These are phyloP conservation scores for Globisporangium barbulae DNA, from an alignment of 352 stramenopile genomes.

Conservation along the genomic window DNA sequence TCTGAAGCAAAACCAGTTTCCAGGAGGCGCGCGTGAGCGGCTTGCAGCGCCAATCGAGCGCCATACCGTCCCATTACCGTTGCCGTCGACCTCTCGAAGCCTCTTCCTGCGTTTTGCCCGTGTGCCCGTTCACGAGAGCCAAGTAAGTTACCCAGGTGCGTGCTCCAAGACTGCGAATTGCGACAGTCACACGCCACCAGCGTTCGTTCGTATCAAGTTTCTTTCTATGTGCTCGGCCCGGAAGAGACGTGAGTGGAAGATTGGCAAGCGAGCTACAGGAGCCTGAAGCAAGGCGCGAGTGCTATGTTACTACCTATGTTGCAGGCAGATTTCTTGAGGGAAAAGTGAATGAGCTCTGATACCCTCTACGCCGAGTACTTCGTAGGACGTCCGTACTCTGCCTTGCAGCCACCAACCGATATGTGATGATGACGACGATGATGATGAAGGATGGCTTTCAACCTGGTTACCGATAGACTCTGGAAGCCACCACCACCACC, in stretches of 20 bases:
- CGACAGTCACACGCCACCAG: conserved; percentile 6
- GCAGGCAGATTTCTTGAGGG: neutral
- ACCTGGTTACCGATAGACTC: no score
- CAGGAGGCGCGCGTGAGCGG: neutral
- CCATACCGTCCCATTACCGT: neutral
- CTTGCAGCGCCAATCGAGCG: conserved; percentile 6
- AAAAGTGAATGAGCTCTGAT: neutral
- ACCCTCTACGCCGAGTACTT: neutral
- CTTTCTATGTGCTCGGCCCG: neutral
- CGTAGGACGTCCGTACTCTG: no score
- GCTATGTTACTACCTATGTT: neutral
- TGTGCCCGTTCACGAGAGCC: neutral
- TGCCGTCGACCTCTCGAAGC: neutral
- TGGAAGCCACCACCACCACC: neutral
- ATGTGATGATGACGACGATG: no score
- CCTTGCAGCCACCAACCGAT: no score
- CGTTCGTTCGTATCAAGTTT: neutral
- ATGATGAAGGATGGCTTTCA: no score
- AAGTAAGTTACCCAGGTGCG: neutral
- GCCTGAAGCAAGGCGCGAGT: neutral
- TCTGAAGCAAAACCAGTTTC: conserved; percentile 9
- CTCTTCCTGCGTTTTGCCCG: neutral
- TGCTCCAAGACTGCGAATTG: neutral
- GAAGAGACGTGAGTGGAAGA: conserved; percentile 1
- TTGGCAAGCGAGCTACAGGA: neutral